Evolutionary conservation across 164 flowering plant genomes (phyloP).

Genomic region (Kingdonia uniflora): DNA sequence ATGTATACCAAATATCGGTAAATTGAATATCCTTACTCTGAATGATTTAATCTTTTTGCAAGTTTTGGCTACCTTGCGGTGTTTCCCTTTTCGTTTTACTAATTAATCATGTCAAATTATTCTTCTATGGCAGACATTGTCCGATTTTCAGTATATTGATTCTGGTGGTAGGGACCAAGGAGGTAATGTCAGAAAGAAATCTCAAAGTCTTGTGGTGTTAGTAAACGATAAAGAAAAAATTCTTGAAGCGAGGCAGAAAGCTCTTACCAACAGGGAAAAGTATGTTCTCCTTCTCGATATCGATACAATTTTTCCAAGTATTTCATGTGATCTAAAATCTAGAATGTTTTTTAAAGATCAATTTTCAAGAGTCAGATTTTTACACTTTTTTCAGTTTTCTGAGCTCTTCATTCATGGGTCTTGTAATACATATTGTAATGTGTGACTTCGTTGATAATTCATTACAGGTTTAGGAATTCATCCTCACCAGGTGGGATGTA

Average conservation of each 20-base stretch:
- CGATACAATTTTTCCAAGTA: no score
- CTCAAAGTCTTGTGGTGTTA: constrained; percentile 80
- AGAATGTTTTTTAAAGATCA: no score
- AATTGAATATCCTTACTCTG: constrained; percentile 3
- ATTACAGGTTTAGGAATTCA: constrained; percentile 45
- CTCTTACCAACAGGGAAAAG: constrained; percentile 82
- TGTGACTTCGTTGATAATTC: constrained; percentile 3
- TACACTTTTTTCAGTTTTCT: background rate
- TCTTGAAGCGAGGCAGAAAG: constrained; percentile 83
- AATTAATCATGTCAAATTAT: constrained; percentile 3
- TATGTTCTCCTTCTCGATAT: constrained; percentile 28
- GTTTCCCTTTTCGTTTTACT: background rate
- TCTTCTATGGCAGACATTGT: constrained; percentile 47
- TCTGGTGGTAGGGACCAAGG: constrained; percentile 98
- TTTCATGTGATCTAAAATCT: no score
- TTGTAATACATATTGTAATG: background rate
- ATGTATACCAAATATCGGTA: constrained; percentile 93
- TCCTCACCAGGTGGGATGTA: constrained; percentile 66
- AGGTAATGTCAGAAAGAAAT: constrained; percentile 83
- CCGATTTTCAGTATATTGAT: constrained; percentile 92
- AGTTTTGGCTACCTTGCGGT: background rate
- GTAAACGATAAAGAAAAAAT: constrained; percentile 93
- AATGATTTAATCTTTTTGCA: background rate
- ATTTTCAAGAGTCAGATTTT: no score
- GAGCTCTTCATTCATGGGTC: background rate